A percentile compares a stretch with the other conserved stretches of the same genome.
phyloP scores from a whole-genome alignment of 192 early-diverging fungal genomes.

The Thamnidium elegans region DNA sequence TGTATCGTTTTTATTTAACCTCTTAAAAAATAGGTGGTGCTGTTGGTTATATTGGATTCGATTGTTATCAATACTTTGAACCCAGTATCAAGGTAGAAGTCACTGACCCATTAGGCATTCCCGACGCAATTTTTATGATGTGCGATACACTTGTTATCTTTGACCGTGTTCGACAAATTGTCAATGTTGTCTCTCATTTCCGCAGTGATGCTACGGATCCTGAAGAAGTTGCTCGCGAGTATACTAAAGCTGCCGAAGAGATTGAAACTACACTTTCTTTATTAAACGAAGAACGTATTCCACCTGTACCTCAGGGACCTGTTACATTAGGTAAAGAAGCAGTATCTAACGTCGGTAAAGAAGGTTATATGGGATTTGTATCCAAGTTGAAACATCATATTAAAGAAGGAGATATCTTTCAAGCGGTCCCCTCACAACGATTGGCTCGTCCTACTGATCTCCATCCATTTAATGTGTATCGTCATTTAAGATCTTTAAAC shows the following conservation, averaged over 20 bases:
- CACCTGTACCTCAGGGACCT: slow-evolving; percentile 76
- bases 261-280: slow-evolving; percentile 68
- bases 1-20: slow-evolving; percentile 19
- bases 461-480: slow-evolving; percentile 98
- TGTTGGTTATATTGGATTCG: slow-evolving; percentile 95
- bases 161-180: slow-evolving; percentile 88
- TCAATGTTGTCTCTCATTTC: slow-evolving; percentile 92
- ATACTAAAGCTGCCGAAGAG: slow-evolving; percentile 64
- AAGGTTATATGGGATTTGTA: slow-evolving; percentile 90
- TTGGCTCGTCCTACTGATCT: slow-evolving; percentile 81
- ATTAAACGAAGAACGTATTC: slow-evolving; percentile 67
- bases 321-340: slow-evolving; percentile 63
- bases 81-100: slow-evolving; percentile 80
- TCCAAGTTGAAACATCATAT: slow-evolving; percentile 86
- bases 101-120: slow-evolving; percentile 82
- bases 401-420: slow-evolving; percentile 94
- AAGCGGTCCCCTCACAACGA: slow-evolving; percentile 94
- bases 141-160: slow-evolving; percentile 96
- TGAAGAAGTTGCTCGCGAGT: slow-evolving; percentile 54
- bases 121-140: slow-evolving; percentile 92
- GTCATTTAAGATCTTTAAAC: slow-evolving; percentile 90
- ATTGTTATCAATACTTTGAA: slow-evolving; percentile 98
- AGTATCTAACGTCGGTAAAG: slow-evolving; percentile 88
- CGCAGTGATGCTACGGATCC: slow-evolving; percentile 59
- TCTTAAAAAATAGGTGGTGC: slow-evolving; percentile 72